A percentile compares a stretch with the other conserved stretches of the same genome.
phyloP scores from a whole-genome alignment of 129 eudicot genomes.

The Saposhnikovia divaricata region DNA sequence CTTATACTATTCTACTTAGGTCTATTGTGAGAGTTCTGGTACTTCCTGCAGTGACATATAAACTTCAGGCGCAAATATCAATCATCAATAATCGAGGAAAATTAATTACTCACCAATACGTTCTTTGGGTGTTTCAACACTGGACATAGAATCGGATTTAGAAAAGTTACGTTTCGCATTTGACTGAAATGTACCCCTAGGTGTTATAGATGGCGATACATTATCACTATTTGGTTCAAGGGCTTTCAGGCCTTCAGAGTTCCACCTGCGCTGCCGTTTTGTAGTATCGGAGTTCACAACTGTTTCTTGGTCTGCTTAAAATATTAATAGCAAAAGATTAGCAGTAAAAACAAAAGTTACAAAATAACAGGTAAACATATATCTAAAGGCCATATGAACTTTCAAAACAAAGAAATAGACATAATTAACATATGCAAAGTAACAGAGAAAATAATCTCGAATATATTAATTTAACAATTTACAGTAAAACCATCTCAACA shows the following conservation, averaged over 20 bases:
- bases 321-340: background rate
- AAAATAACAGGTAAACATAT: too few relatives aligned
- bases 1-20: background rate
- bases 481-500: background rate
- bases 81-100: background rate
- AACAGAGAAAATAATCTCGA: background rate
- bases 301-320: constrained; percentile 49
- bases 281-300: constrained; percentile 32
- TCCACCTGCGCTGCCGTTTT: constrained; percentile 61
- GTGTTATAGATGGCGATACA: constrained; percentile 35
- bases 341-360: background rate
- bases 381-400: background rate
- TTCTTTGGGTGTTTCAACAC: constrained; percentile 43
- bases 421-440: too few relatives aligned
- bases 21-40: background rate
- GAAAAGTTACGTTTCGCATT: constrained; percentile 23
- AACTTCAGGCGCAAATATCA: background rate
- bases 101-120: constrained; percentile 45
- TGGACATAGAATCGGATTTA: constrained; percentile 26
- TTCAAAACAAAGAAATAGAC: too few relatives aligned
- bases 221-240: constrained; percentile 20
- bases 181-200: constrained; percentile 25
- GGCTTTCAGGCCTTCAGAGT: constrained; percentile 26
- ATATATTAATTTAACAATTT: background rate
- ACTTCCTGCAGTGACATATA: background rate